These are phyloP conservation scores for Pouteria campechiana DNA, from an alignment of 179 eudicot genomes.

Conservation along the genomic window DNA sequence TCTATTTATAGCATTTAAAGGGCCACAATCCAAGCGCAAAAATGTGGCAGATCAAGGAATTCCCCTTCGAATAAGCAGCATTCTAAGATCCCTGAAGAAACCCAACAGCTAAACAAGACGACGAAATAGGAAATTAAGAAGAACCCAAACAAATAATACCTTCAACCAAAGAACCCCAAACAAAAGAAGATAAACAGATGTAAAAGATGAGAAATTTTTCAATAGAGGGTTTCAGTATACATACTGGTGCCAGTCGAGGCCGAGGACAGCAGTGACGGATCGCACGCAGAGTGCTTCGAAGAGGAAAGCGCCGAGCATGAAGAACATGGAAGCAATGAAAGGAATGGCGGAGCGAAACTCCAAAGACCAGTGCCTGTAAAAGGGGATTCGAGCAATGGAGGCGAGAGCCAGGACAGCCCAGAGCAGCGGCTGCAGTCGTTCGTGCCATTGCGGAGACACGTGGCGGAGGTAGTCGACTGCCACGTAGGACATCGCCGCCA, in stretches of 20 bases:
- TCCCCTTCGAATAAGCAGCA: not conserved
- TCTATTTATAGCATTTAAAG: no score
- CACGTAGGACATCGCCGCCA: constrained; percentile 70
- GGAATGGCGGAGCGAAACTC: constrained; percentile 73
- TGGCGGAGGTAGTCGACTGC: constrained; percentile 70
- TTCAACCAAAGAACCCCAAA: not conserved
- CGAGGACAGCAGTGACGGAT: constrained; percentile 80
- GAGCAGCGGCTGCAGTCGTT: constrained; percentile 59
- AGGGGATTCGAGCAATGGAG: constrained; percentile 50
- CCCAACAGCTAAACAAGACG: no score
- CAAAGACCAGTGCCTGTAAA: constrained; percentile 73
- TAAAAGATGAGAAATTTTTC: not conserved
- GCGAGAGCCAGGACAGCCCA: constrained; percentile 49
- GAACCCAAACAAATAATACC: no score
- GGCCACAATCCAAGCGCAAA: no score
- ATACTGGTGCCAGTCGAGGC: constrained; percentile 95
- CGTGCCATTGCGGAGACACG: constrained; percentile 66
- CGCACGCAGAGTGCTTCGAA: constrained; percentile 77
- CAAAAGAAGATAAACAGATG: not conserved
- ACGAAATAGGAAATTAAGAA: no score
- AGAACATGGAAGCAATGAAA: constrained; percentile 51
- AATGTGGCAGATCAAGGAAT: no score
- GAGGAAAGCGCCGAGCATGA: constrained; percentile 56
- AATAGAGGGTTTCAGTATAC: not conserved
- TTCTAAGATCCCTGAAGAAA: not conserved